Percentiles rank a stretch among this genome's conserved stretches.
phyloP scores from a whole-genome alignment of 169 alveolate genomes.

The Eimeria maxima region DNA sequence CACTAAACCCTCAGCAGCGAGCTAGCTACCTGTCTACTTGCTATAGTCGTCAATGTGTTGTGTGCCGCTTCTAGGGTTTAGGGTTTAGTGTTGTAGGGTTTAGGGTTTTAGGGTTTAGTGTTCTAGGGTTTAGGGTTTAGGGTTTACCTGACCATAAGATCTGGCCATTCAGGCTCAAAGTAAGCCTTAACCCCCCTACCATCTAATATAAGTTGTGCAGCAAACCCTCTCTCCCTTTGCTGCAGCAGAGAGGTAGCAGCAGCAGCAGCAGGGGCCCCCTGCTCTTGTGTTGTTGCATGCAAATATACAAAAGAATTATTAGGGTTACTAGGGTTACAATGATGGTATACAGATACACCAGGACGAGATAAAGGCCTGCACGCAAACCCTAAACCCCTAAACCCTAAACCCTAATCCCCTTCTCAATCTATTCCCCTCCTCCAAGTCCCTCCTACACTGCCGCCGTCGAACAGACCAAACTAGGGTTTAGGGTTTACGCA shows the following conservation, averaged over 20 bases:
- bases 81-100: background rate
- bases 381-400: background rate
- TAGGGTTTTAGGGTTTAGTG: background rate
- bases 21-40: background rate
- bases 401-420: background rate
- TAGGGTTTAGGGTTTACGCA: no score
- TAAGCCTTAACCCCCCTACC: constrained; percentile 94
- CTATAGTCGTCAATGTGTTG: no score
- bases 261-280: constrained; percentile 65
- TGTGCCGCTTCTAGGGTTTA: background rate
- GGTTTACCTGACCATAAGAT: constrained; percentile 85
- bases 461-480: no score
- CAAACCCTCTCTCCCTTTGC: constrained; percentile 90
- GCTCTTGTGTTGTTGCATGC: background rate
- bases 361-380: constrained; percentile 24
- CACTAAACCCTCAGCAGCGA: background rate
- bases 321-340: background rate
- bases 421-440: background rate
- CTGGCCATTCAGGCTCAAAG: constrained; percentile 91
- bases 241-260: constrained; percentile 36
- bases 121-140: background rate
- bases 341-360: constrained; percentile 43
- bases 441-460: background rate
- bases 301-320: background rate
- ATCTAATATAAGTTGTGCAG: constrained; percentile 91